Evolutionary conservation across 129 eudicot genomes (phyloP).

Genomic region (Helianthus tuberosus): DNA sequence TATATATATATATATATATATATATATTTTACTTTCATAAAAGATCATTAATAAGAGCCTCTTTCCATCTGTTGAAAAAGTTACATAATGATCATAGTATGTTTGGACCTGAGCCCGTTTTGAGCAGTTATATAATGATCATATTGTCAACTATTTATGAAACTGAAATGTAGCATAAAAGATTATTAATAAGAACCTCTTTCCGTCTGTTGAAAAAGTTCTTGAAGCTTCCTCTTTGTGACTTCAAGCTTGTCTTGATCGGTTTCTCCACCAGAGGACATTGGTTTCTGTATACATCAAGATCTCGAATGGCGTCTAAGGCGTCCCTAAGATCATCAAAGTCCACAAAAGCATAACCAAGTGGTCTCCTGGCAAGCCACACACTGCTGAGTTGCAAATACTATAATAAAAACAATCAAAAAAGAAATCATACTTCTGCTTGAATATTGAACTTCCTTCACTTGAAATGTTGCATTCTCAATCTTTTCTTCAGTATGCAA

Average conservation of each 20-base stretch:
- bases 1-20: too few relatives aligned
- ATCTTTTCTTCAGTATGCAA: conserved; percentile 84
- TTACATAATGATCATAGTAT: too few relatives aligned
- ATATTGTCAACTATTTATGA: neutral
- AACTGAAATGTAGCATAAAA: neutral
- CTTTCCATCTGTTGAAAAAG: too few relatives aligned
- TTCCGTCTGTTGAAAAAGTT: conserved; percentile 89
- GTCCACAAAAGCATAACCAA: too few relatives aligned
- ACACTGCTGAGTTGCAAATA: too few relatives aligned
- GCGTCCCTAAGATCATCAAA: too few relatives aligned
- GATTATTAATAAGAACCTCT: conserved; percentile 53
- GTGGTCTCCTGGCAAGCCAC: too few relatives aligned
- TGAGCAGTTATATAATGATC: neutral
- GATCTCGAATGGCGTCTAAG: too few relatives aligned
- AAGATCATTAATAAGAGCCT: too few relatives aligned
- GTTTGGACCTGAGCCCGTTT: too few relatives aligned
- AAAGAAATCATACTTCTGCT: conserved; percentile 70
- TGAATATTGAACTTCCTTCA: conserved; percentile 98
- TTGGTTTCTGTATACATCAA: conserved; percentile 40
- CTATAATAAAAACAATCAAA: neutral
- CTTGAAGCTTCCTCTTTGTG: conserved; percentile 93
- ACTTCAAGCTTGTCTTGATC: conserved; percentile 60
- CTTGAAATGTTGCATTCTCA: conserved; percentile 87
- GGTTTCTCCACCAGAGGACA: conserved; percentile 35
- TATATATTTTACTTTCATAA: too few relatives aligned